Evolutionary conservation across 805 yeast genomes (phyloP), one percentile per base, ranked within the genome.

Genomic region (Kuraishia piskuri): DNA sequence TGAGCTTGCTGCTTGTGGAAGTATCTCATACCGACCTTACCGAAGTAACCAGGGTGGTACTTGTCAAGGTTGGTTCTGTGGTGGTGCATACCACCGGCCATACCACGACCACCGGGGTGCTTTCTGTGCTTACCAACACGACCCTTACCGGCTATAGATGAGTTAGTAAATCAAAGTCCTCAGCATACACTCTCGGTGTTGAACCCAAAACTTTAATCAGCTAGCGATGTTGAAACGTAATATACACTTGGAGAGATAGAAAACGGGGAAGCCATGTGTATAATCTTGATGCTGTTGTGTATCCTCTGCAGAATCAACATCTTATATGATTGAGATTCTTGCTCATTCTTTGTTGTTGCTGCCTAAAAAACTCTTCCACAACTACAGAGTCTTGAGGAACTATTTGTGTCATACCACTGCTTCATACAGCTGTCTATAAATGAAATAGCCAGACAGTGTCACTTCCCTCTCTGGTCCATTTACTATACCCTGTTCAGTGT

Each of bases 91-190:
- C 99, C 99, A 92, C 99, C 99, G 76, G 99, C 99, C 91, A 81
- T 92, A 94, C 99, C 99, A 82, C 98, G 91, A 83, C 99, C 99
- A 94, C 99, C 99, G 66, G 99, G 97, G 72, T 88, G 94, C 96
- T 94, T 94, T 90, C 99, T 91, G 95, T 94, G 99, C 88, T 94
- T 94, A 81, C 99, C 99, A 79, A 94, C 81, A 86, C 99, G 95
- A 88, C 99, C 99, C 79, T 92, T 86, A 89, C 99, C 99, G 95
- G 98, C 98, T 88, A 70, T 67, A 56, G 50, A 54, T 52, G 40
- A 37, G 62, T 61, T 62, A 63, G 64, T 57, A 55, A n/a, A 26
- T 47, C n/a, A 31, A 31, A 31, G 9, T 31, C 40, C n/a, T 31
- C 40, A 31, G 4, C 9, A 10, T 31, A 12, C 9, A 5, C 4